These are phyloP conservation scores for Hypoxylon trugodes DNA, from an alignment of 495 filamentous ascomycete species.

Conservation along the genomic window DNA sequence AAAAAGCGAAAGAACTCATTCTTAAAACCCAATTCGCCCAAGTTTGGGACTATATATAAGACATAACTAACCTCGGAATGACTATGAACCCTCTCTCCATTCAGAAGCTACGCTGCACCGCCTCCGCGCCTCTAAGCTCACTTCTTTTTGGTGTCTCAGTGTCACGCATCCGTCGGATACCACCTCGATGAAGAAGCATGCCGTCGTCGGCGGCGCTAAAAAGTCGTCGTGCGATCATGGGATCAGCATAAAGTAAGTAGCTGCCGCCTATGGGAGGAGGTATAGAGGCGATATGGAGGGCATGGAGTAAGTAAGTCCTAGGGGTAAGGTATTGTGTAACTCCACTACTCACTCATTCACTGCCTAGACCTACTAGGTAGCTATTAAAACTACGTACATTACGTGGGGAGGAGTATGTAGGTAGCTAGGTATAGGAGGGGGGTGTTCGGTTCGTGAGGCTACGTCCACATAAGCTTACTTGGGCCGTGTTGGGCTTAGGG, in stretches of 20 bases:
- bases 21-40: constrained; percentile 1
- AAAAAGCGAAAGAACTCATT: no score
- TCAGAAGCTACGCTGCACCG: constrained; percentile 25
- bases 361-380: no score
- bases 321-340: no score
- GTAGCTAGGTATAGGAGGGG: constrained; percentile 34
- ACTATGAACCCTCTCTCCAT: constrained; percentile 10
- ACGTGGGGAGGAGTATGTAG: no score
- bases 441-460: constrained; percentile 45
- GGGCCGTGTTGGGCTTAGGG: constrained; percentile 7
- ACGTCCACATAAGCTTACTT: constrained; percentile 20
- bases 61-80: constrained; percentile 1
- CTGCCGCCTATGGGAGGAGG: constrained; percentile 20
- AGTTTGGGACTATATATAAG: not conserved
- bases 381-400: no score
- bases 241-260: constrained; percentile 25
- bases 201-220: constrained; percentile 11
- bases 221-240: constrained; percentile 25
- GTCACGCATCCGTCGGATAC: constrained; percentile 28
- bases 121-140: constrained; percentile 23
- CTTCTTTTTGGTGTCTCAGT: constrained; percentile 29
- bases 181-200: not conserved
- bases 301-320: no score
- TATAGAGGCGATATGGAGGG: no score
- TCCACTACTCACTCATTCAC: no score